A percentile compares a stretch with the other conserved stretches of the same genome.
Conservation (phyloP, 2,329 filamentous ascomycete genomes). For the Fusarium chlamydosporum region DNA sequence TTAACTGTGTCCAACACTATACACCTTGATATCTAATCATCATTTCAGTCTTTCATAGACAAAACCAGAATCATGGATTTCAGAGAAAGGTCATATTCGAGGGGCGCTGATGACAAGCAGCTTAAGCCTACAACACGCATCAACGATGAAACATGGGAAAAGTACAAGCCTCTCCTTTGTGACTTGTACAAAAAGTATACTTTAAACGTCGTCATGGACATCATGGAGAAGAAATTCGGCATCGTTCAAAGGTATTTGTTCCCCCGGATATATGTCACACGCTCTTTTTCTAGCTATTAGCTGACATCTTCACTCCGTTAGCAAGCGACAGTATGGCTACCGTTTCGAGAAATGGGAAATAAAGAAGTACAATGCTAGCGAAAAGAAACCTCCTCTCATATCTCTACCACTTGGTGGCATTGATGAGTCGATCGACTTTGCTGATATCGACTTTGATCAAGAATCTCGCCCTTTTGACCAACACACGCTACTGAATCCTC, state of each 20-base stretch:
- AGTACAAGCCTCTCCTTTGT: conserved; percentile 41
- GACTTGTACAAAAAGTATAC: conserved; percentile 43
- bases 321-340: conserved; percentile 53
- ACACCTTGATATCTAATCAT: not conserved
- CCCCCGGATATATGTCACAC: not conserved
- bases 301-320: conserved; percentile 26
- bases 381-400: conserved; percentile 31
- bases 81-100: conserved; percentile 19
- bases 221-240: conserved; percentile 37
- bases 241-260: conserved; percentile 43
- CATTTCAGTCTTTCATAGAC: not conserved
- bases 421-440: conserved; percentile 11
- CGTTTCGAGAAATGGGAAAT: conserved; percentile 49
- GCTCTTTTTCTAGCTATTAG: not conserved
- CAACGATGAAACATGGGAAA: conserved; percentile 44
- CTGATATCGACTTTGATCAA: conserved; percentile 15
- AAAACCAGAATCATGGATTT: conserved; percentile 26
- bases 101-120: conserved; percentile 25
- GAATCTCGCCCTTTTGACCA: conserved; percentile 10
- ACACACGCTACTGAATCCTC: not conserved
- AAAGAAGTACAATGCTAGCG: conserved; percentile 48
- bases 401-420: conserved; percentile 15
- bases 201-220: conserved; percentile 40
- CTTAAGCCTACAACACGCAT: conserved; percentile 45
- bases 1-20: conserved; percentile 1